Evolutionary conservation across 2,329 filamentous ascomycete species (phyloP).

Genomic region (Calonectria pteridis): DNA sequence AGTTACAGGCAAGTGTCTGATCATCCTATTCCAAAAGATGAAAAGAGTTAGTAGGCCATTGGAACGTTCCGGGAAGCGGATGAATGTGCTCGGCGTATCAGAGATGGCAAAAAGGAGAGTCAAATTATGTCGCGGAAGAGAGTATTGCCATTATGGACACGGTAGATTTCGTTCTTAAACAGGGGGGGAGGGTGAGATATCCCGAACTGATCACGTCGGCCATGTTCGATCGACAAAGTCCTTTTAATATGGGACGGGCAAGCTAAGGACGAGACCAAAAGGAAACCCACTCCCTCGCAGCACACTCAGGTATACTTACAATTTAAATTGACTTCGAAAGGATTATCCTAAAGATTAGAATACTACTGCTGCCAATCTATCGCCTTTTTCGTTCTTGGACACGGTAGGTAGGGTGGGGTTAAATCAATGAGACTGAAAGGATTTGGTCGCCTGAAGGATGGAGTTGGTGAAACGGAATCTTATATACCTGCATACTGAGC

Average conservation of each 20-base stretch:
- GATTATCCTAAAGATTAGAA: no score
- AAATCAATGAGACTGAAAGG: no score
- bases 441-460: not conserved
- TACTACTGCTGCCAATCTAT: no score
- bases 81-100: conserved; percentile 79
- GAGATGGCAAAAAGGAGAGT: conserved; percentile 85
- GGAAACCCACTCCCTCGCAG: no score
- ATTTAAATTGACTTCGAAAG: no score
- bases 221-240: conserved; percentile 68
- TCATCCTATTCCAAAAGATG: not conserved
- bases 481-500: not conserved
- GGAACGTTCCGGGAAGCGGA: conserved; percentile 93
- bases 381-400: no score
- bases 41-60: conserved; percentile 66
- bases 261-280: not conserved
- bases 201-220: conserved; percentile 69
- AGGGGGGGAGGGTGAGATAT: conserved; percentile 65
- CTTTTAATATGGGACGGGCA: conserved; percentile 67
- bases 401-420: no score
- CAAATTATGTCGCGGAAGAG: conserved; percentile 77
- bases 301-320: no score
- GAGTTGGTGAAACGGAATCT: not conserved
- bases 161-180: conserved; percentile 67
- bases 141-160: conserved; percentile 86
- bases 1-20: not conserved